A percentile compares a stretch with the other conserved stretches of the same genome.
Conservation (phyloP, 2,329 filamentous ascomycete genomes). For the Phialophora macrospora region DNA sequence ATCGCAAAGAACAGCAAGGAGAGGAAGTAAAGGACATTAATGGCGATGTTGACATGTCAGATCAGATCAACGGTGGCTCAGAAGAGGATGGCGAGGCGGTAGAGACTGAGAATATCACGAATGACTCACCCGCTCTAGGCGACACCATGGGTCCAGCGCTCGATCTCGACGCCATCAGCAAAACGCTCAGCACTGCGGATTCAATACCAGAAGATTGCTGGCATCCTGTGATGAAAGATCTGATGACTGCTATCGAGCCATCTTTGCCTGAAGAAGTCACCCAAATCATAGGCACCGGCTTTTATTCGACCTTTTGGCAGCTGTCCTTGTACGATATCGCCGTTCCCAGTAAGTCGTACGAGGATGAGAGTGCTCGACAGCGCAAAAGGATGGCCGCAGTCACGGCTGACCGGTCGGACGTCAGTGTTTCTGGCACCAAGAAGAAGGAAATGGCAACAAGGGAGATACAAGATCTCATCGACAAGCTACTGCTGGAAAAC, state of each 20-base stretch:
- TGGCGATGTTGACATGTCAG: slow-evolving; percentile 42
- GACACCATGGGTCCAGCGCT: slow-evolving; percentile 25
- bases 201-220: slow-evolving; percentile 56
- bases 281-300: slow-evolving; percentile 73
- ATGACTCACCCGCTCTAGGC: slow-evolving; percentile 34
- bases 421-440: slow-evolving; percentile 67
- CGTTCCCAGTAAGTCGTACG: slow-evolving; percentile 77
- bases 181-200: slow-evolving; percentile 42
- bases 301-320: slow-evolving; percentile 93
- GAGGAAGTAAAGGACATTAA: slow-evolving; percentile 40
- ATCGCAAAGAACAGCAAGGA: slow-evolving; percentile 41
- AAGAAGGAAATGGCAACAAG: slow-evolving; percentile 74
- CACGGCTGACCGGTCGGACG: slow-evolving; percentile 73
- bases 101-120: slow-evolving; percentile 46
- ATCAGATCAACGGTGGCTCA: slow-evolving; percentile 34
- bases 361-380: slow-evolving; percentile 72
- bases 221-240: slow-evolving; percentile 72
- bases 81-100: slow-evolving; percentile 45
- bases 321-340: slow-evolving; percentile 80
- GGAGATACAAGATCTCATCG: slow-evolving; percentile 69
- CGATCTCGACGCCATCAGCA: slow-evolving; percentile 29
- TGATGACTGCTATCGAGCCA: slow-evolving; percentile 71
- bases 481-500: slow-evolving; percentile 73
- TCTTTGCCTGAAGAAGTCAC: slow-evolving; percentile 68
- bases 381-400: slow-evolving; percentile 70